Percentiles rank a stretch among this genome's conserved stretches.
Evolutionary conservation across 2,329 filamentous ascomycete genomes (phyloP).

Genomic region (Myriosclerotinia curreyana): DNA sequence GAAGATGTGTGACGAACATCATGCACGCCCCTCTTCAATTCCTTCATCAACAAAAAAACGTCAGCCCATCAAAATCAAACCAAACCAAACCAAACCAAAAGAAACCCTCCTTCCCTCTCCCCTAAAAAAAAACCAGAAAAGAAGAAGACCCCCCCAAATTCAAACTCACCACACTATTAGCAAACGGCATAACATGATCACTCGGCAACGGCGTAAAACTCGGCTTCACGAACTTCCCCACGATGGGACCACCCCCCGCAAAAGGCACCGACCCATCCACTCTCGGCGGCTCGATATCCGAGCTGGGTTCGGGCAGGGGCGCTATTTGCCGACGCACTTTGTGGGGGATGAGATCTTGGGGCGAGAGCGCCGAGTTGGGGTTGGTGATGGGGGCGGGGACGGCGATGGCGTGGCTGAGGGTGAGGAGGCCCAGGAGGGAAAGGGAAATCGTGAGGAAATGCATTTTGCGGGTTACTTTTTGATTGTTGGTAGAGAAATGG

Average conservation of each 20-base stretch:
- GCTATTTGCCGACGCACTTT: not conserved
- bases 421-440: not conserved
- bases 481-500: not conserved
- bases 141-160: not conserved
- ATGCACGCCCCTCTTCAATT: not conserved
- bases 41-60: not conserved
- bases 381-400: not conserved
- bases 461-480: not conserved
- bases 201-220: not conserved
- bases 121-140: not conserved
- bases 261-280: not conserved
- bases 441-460: not conserved
- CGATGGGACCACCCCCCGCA: not conserved
- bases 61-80: not conserved
- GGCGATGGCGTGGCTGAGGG: not conserved
- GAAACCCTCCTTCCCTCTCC: not conserved
- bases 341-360: not conserved
- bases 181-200: conserved; percentile 9
- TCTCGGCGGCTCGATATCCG: not conserved
- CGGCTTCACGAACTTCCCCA: conserved; percentile 6
- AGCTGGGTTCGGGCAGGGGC: not conserved
- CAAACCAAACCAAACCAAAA: not conserved
- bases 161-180: conserved; percentile 14
- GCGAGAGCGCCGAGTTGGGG: not conserved
- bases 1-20: not conserved